A percentile compares a stretch with the other conserved stretches of the same genome.
Evolutionary conservation across 345 rosid genomes (phyloP).

Genomic region (Salix purpurea): DNA sequence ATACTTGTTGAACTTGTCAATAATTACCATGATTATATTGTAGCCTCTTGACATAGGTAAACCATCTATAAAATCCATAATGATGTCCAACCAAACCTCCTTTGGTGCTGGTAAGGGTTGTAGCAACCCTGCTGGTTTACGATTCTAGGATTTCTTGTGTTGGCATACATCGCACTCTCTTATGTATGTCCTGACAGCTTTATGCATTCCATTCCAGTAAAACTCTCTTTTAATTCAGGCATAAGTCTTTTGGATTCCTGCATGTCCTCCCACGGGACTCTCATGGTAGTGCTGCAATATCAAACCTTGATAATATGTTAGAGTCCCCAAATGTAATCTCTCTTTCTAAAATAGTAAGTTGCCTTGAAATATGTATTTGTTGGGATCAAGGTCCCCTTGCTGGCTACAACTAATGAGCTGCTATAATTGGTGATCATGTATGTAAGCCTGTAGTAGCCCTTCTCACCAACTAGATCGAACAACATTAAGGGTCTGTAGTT

Average conservation of each 20-base stretch:
- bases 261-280: not conserved
- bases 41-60: not conserved
- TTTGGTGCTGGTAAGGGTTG: not conserved
- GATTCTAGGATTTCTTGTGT: not conserved
- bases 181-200: not conserved
- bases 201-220: not conserved
- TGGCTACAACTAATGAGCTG: too few species aligned
- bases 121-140: not conserved
- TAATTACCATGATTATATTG: not conserved
- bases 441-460: too few species aligned
- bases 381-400: too few species aligned
- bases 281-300: not conserved
- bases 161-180: too few species aligned
- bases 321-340: too few species aligned
- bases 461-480: too few species aligned
- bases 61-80: not conserved
- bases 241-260: not conserved
- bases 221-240: not conserved
- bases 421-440: too few species aligned
- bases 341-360: too few species aligned
- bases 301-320: too few species aligned
- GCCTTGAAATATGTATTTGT: too few species aligned
- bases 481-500: too few species aligned
- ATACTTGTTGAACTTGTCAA: too few species aligned
- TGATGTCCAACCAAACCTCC: not conserved